A percentile compares a stretch with the other conserved stretches of the same genome.
These are phyloP conservation scores for Nannochloris sp. DNA, from an alignment of 139 green algal species.

Conservation along the genomic window DNA sequence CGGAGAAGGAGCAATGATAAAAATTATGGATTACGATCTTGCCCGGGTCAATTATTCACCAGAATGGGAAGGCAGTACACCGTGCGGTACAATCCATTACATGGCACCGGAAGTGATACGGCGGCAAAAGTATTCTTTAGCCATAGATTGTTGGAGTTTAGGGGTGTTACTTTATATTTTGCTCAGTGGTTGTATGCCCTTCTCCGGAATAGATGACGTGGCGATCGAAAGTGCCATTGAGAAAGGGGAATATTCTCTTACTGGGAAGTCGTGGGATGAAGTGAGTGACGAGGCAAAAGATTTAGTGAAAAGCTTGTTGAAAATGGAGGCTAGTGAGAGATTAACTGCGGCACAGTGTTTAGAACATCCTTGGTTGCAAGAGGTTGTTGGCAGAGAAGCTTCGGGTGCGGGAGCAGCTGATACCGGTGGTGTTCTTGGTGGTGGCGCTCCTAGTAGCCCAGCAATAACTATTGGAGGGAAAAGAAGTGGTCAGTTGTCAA, in stretches of 20 bases:
- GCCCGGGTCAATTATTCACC: constrained; percentile 22
- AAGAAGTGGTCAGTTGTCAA: too few relatives aligned
- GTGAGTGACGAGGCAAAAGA: constrained; percentile 39
- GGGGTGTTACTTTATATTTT: constrained; percentile 91
- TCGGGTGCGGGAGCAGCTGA: too few relatives aligned
- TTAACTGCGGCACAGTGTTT: constrained; percentile 61
- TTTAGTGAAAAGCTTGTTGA: constrained; percentile 35
- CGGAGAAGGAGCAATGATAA: background rate
- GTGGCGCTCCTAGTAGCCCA: too few relatives aligned
- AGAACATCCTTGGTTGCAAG: constrained; percentile 53
- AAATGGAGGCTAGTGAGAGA: constrained; percentile 44
- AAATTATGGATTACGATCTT: constrained; percentile 28
- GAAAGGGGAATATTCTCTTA: constrained; percentile 12
- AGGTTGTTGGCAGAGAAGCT: background rate
- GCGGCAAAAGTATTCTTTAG: constrained; percentile 41
- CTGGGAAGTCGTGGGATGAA: constrained; percentile 25
- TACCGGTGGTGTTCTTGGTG: too few relatives aligned
- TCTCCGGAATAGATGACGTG: constrained; percentile 70
- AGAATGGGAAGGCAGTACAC: constrained; percentile 11
- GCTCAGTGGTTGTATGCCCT: constrained; percentile 75
- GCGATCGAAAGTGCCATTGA: constrained; percentile 52
- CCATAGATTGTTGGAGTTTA: constrained; percentile 78
- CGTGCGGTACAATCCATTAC: constrained; percentile 28
- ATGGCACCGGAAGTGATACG: constrained; percentile 65
- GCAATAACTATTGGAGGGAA: background rate